Percentiles rank a stretch among this genome's conserved stretches.
phyloP scores from a whole-genome alignment of 257 asterid species.

The Solanum pennellii region DNA sequence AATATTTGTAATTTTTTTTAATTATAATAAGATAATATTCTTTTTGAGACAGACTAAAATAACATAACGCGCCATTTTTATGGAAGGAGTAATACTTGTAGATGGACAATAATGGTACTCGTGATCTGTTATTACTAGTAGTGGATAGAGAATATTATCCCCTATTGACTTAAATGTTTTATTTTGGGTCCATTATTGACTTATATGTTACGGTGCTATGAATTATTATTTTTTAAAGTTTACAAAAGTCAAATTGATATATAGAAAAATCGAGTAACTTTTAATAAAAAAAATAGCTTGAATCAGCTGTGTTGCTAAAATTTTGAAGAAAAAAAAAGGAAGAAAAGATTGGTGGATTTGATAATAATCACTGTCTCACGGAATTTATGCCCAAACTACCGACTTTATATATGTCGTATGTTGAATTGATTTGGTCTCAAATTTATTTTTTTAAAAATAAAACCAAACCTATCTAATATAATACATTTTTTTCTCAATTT shows the following conservation, averaged over 20 bases:
- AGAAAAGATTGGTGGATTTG: background rate
- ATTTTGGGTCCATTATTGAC: background rate
- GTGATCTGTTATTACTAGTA: background rate
- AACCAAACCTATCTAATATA: too few relatives aligned
- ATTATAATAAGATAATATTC: too few relatives aligned
- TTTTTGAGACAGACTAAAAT: too few relatives aligned
- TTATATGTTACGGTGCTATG: background rate
- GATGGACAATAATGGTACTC: background rate
- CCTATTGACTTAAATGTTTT: background rate
- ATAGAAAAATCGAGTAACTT: background rate
- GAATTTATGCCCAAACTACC: too few relatives aligned
- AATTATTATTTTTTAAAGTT: background rate
- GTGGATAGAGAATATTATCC: background rate
- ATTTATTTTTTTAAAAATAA: too few relatives aligned
- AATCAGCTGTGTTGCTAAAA: background rate
- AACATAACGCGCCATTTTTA: too few relatives aligned
- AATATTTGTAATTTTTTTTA: too few relatives aligned
- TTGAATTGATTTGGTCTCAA: too few relatives aligned
- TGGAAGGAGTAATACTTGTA: background rate
- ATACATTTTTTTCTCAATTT: too few relatives aligned
- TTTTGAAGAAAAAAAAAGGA: background rate
- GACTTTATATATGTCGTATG: too few relatives aligned
- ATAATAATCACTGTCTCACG: background rate
- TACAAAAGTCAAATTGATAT: background rate
- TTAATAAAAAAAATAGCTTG: background rate